Base-by-base conservation (phyloP, 2,329 filamentous ascomycete species). In the Claviceps humidiphila region DNA sequence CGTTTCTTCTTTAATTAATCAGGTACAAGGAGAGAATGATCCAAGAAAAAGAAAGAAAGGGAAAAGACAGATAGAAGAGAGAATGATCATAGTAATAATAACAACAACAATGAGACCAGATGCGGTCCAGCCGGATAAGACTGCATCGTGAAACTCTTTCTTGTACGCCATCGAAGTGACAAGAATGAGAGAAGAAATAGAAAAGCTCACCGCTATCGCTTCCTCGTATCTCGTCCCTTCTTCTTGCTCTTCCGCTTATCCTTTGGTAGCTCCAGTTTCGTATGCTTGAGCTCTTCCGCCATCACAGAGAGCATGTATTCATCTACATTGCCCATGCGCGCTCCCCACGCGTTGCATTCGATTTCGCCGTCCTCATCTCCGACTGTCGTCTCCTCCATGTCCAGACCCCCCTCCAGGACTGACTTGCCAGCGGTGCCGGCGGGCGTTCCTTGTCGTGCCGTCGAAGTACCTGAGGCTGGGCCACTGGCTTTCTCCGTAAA, bases 301-400 rank as follows among this genome's bases (percentile, higher is more conserved):
- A 90, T 87, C 52, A 79, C 77, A 39, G 71, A 70, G 49, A 93
- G 69, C 76, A 93, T 84, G 63, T 85, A 89, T 50, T 89, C 82
- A 63, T 91, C 87, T 53, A 89, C 79, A 42, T 78, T 81, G 50
- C 71, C 69, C 54, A 84, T 74, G 51, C 64, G 71, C 41, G 71
- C 73, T 5, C 78, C 81, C 71, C 74, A 82, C 1, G 80, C 80
- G 55, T 82, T 83, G 34, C 69, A 63, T 57, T 85, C 81, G 0
- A 71, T 60, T 47, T 74, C 64, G 7, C 68, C 63, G 7, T 64
- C 30, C 30, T 34, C 67, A 3, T 58, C 58, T 2, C 61, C 55
- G 3, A 30, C 20, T 8, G 51, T 17, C 41, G 49, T 48, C 16
- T 53, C 45, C 43, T 66, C 57, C 52, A 66, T 61, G 49, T 70